A percentile compares a stretch with the other conserved stretches of the same genome.
Conservation (phyloP, 345 rosid species). For the Noccaea caerulescens region DNA sequence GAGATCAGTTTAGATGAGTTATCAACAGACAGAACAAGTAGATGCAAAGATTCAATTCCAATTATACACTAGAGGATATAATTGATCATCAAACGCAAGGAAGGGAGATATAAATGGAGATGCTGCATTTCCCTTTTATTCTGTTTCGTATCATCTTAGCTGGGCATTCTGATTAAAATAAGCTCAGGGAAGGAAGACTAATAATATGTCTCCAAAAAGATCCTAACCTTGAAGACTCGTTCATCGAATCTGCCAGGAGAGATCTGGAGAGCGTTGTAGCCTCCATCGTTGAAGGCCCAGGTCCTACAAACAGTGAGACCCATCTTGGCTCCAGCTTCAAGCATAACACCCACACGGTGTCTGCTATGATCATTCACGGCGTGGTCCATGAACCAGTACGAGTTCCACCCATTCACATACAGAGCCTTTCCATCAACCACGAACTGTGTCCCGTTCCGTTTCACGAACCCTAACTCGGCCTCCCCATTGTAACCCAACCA, state of each 20-base stretch:
- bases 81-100: not conserved
- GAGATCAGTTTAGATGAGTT: not conserved
- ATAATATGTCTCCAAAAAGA: not conserved
- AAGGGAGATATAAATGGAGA: not conserved
- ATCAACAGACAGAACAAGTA: not conserved
- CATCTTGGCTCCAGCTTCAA: conserved; percentile 84
- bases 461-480: conserved; percentile 59
- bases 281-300: conserved; percentile 98
- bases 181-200: conserved; percentile 4
- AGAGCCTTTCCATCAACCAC: conserved; percentile 62
- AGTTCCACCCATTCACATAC: conserved; percentile 91
- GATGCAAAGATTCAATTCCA: not conserved
- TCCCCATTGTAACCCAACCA: conserved; percentile 44
- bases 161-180: conserved; percentile 27
- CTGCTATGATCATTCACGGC: conserved; percentile 69
- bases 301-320: conserved; percentile 95
- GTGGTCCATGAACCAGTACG: conserved; percentile 94
- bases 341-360: conserved; percentile 66
- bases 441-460: conserved; percentile 74
- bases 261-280: conserved; percentile 87
- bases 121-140: conserved; percentile 6
- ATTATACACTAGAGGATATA: not conserved
- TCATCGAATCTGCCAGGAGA: conserved; percentile 91
- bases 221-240: conserved; percentile 70
- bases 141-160: conserved; percentile 13